Conservation (phyloP, 371 early-diverging fungal genomes). For the Cladochytrium tenue region DNA sequence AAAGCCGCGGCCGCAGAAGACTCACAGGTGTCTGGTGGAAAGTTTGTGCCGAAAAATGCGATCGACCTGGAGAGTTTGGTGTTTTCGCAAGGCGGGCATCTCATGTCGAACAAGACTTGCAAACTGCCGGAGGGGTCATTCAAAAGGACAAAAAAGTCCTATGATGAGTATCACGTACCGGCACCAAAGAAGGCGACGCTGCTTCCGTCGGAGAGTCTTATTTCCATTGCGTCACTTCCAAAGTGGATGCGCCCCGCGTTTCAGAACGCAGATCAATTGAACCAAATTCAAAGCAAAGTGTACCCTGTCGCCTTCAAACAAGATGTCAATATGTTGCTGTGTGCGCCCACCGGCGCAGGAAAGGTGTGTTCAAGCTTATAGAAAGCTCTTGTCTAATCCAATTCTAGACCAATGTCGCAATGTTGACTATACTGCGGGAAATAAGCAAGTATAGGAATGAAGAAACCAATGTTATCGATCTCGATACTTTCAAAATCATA, state of each 20-base stretch:
- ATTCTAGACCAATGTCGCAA: slow-evolving; percentile 91
- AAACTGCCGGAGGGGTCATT: slow-evolving; percentile 92
- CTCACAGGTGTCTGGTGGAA: background rate
- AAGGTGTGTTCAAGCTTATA: slow-evolving; percentile 38
- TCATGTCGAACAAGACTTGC: slow-evolving; percentile 96
- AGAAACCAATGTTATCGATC: slow-evolving; percentile 72
- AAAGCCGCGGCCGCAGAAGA: slow-evolving; percentile 6
- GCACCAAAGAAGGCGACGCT: slow-evolving; percentile 76
- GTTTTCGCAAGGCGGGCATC: slow-evolving; percentile 89
- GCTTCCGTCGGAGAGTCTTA: slow-evolving; percentile 67
- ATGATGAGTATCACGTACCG: slow-evolving; percentile 96
- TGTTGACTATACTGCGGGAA: slow-evolving; percentile 90
- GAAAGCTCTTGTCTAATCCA: background rate
- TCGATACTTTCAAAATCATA: slow-evolving; percentile 92
- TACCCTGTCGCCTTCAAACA: slow-evolving; percentile 83
- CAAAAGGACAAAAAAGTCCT: slow-evolving; percentile 90
- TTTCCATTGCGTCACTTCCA: slow-evolving; percentile 76
- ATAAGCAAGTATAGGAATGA: slow-evolving; percentile 76
- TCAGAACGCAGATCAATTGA: slow-evolving; percentile 69
- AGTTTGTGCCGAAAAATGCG: slow-evolving; percentile 16
- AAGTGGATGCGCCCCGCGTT: slow-evolving; percentile 89
- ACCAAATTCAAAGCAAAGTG: slow-evolving; percentile 90
- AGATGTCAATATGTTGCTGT: slow-evolving; percentile 94
- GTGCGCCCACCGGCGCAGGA: slow-evolving; percentile 99
- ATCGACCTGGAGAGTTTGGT: slow-evolving; percentile 82